These are phyloP conservation scores for Cupressus sempervirens DNA, from an alignment of 75 land plant genomes.

Conservation along the genomic window DNA sequence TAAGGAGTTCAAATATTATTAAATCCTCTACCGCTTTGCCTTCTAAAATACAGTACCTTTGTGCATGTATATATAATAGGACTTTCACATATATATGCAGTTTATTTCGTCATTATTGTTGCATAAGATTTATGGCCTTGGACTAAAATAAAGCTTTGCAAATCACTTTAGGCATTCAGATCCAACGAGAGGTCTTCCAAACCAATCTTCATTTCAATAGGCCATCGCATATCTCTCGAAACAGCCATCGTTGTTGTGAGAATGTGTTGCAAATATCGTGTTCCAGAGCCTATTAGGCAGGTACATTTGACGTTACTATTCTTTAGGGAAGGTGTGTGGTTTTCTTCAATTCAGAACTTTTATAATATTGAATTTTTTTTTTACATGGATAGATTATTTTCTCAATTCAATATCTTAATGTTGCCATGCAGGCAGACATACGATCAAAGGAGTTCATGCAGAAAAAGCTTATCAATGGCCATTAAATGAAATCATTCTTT, in stretches of 20 bases:
- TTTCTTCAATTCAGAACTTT: not conserved
- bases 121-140: not conserved
- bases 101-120: not conserved
- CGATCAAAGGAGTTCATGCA: conserved; percentile 21
- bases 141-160: not conserved
- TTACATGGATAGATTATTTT: not conserved
- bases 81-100: not conserved
- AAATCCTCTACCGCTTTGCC: not conserved
- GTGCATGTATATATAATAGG: not conserved
- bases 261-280: conserved; percentile 59
- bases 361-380: not conserved
- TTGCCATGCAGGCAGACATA: conserved; percentile 36
- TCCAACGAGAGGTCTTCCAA: conserved; percentile 41
- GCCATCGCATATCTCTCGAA: conserved; percentile 78
- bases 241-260: conserved; percentile 63
- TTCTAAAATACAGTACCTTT: not conserved
- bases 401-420: not conserved
- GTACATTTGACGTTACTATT: conserved; percentile 18
- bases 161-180: conserved; percentile 51
- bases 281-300: conserved; percentile 89
- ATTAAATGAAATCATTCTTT: not conserved
- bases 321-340: not conserved
- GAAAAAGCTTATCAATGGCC: not conserved
- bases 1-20: not conserved
- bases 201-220: conserved; percentile 80